Evolutionary conservation across 2,329 filamentous ascomycete genomes (phyloP).

Genomic region (Emmonsia crescens): DNA sequence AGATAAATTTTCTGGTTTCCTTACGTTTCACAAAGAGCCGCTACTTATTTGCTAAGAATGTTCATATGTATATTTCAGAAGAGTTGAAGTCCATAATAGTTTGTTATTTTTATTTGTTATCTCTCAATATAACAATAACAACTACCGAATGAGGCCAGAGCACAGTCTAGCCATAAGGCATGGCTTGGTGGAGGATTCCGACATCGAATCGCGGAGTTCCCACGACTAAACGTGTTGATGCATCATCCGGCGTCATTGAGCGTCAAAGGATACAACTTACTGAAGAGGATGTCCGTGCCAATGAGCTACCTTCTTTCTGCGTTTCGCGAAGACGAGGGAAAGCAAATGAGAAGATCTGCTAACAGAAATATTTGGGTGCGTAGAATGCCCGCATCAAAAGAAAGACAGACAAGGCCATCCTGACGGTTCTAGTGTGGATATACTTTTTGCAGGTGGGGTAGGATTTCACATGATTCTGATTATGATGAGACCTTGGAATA

Average conservation of each 20-base stretch:
- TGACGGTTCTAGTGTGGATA: conserved; percentile 38
- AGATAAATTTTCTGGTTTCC: too few relatives aligned
- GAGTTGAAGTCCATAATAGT: too few relatives aligned
- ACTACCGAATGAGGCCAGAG: too few relatives aligned
- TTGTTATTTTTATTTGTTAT: too few relatives aligned
- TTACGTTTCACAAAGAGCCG: too few relatives aligned
- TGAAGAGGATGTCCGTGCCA: not conserved
- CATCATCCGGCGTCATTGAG: not conserved
- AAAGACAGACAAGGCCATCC: conserved; percentile 51
- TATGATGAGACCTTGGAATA: not conserved
- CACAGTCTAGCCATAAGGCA: too few relatives aligned
- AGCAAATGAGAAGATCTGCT: not conserved
- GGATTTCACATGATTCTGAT: too few relatives aligned
- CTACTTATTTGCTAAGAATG: too few relatives aligned
- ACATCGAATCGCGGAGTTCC: not conserved
- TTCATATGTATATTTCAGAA: too few relatives aligned
- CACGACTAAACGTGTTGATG: not conserved
- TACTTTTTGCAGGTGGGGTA: conserved; percentile 32
- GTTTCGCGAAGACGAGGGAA: not conserved
- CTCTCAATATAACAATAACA: too few relatives aligned
- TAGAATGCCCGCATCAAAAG: conserved; percentile 46
- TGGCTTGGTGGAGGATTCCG: not conserved
- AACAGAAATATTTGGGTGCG: not conserved
- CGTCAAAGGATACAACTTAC: not conserved
- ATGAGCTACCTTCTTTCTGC: not conserved